Base-by-base conservation (phyloP, 1,284 basidiomycete species). In the Fomitiporia mediterranea region DNA sequence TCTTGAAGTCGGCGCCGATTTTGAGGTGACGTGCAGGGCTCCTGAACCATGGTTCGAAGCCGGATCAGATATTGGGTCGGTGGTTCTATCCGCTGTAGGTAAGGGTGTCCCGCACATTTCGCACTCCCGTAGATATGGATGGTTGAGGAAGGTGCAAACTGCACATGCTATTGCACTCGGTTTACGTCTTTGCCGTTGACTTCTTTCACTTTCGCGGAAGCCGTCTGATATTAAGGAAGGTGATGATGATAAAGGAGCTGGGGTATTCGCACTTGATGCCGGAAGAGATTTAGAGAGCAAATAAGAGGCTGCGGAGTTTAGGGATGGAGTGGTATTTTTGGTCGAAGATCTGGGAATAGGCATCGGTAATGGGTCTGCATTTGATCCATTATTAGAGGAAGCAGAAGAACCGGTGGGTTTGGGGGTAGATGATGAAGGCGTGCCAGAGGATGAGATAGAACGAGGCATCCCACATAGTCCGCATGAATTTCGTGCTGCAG, bases 91-190 rank as follows among this genome's bases (percentile, higher is more conserved):
- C 15, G 38, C 39, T 48, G 34, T 65, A 5, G 70, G 72, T 6
- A 97, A 74, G 0, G 80, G 72, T 5, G 91, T 89, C 3, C 79
- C 81, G 67, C 96, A 99, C 15, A 99, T 90, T 71, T 98, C 96
- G 72, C 96, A 99, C 8, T 73, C 70, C 1, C 70, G 68, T 63
- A 95, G 74, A 1, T 82, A 86, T 0, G 85, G 83, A 62, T 91
- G 86, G 69, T 99, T 99, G 28, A 94, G 74, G 66, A 96, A 99
- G 0, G 96, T 98, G 66, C 96, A 99, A 0, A 85, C 84, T 0
- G 86, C 79, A 70, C 96, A 99, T 9, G 88, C 71, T 34, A 89
- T 73, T 40, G 62, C 58, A 55, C 58, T 59, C 25, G 51, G 51
- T 30, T 39, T 35, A 19, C 39, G 42, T 21, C 43, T 49, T 55